Evolutionary conservation across 176 grass and related monocot genomes (phyloP), one percentile per base, ranked within the genome.

Genomic region (Echinochloa phyllopogon): DNA sequence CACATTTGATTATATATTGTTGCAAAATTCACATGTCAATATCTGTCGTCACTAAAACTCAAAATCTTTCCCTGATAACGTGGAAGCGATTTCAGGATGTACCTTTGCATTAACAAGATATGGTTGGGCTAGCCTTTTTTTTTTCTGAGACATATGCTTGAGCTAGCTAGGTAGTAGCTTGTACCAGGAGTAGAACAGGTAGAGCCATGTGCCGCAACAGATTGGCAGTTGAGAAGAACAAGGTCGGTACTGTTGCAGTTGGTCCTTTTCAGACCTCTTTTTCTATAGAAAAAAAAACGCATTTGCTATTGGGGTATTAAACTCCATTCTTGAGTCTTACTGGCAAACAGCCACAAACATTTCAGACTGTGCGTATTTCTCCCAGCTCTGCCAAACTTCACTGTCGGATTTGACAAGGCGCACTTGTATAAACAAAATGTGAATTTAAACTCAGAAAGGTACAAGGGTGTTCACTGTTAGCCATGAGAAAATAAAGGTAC

Each of bases 181-280:
- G 39, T 62, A 62, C 57, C 57, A 61, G n/a, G 75, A 77, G 75
- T 79, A 50, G 27, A 79, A 79, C 60, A 21, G 8, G 43, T 50
- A 50, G 43, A 79, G 25, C 61, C 61, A 80, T 80, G 43, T 80
- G 77, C 77, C 1, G 20, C 61, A 80, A 66, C 61, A 80, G 61
- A 12, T 51, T 13, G 17, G 77, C 29, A 40, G 60, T 63, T 66
- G 61, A 80, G 77, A 77, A 77, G 13, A 66, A 38, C 21, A 77
- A 33, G 57, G 40, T 29, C n/a, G 8, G n/a, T 27, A 78, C 75
- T 62, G 75, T 78, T 43, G 40, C 41, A 77, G 0, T 61, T 77
- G 21, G 76, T 64, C 58, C 43, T 49, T 48, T 58, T 42, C 76
- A 49, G 25, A 65, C 24, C 45, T 47, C 20, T 62, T 61, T 44